Conservation (phyloP, 768 basidiomycete species). For the Gyrodon lividus region DNA sequence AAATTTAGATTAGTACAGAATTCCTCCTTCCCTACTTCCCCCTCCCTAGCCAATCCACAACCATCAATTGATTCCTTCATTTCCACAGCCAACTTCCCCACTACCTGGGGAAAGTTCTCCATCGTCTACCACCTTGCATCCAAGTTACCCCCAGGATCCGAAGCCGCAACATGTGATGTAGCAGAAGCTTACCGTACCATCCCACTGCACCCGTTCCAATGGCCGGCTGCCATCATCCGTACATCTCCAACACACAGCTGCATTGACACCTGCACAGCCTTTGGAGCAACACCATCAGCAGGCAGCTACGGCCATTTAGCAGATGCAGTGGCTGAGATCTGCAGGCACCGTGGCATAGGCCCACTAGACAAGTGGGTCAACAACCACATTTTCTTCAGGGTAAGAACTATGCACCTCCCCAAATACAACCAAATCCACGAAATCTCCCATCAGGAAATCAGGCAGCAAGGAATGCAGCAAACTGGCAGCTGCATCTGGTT, state of each 20-base stretch:
- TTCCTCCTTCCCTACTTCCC: conserved; percentile 11
- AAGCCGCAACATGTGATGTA: too few species aligned
- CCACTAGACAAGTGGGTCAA: neutral
- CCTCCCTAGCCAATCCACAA: neutral
- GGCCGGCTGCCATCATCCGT: too few species aligned
- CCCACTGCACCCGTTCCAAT: too few species aligned
- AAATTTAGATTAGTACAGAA: conserved; percentile 20
- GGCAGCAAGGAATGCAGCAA: neutral
- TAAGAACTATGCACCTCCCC: too few species aligned
- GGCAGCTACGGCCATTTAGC: neutral
- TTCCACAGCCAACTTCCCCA: too few species aligned
- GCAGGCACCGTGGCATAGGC: neutral
- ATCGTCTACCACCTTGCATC: too few species aligned
- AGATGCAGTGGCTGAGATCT: neutral
- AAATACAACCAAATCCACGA: too few species aligned
- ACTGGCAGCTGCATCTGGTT: neutral
- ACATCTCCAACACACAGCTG: too few species aligned
- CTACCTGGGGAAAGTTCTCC: too few species aligned
- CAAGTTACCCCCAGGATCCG: too few species aligned
- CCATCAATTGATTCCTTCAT: conserved; percentile 2
- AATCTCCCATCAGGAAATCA: conserved; percentile 9
- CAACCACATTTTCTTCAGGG: neutral
- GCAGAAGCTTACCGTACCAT: too few species aligned
- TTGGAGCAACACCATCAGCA: neutral
- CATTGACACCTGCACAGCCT: neutral